These are phyloP conservation scores for Allium cepa DNA, from an alignment of 106 monocot species.

Conservation along the genomic window DNA sequence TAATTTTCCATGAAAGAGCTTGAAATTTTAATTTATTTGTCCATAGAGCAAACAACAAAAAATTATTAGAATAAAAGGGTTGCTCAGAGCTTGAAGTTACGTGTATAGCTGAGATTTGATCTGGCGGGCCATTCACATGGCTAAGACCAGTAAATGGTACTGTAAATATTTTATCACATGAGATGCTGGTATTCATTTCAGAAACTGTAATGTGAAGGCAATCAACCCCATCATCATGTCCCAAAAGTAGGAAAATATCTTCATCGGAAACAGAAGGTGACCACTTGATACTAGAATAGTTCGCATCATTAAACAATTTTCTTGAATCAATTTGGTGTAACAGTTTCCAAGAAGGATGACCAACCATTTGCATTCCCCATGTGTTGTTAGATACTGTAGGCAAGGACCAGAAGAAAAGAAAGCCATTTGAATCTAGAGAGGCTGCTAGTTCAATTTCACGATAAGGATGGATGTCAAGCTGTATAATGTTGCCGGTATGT, in stretches of 20 bases:
- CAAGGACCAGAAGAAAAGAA: slow-evolving; percentile 83
- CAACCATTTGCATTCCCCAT: slow-evolving; percentile 22
- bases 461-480: slow-evolving; percentile 62
- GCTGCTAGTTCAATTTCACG: slow-evolving; percentile 54
- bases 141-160: slow-evolving; percentile 37
- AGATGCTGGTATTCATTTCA: slow-evolving; percentile 22
- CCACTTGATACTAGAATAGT: slow-evolving; percentile 69
- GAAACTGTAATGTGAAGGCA: slow-evolving; percentile 49
- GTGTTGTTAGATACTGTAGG: slow-evolving; percentile 33
- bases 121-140: slow-evolving; percentile 27
- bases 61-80: slow-evolving; percentile 34
- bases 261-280: slow-evolving; percentile 55
- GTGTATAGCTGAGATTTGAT: slow-evolving; percentile 47
- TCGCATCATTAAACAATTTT: slow-evolving; percentile 17
- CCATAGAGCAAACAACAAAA: slow-evolving; percentile 60
- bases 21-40: slow-evolving; percentile 51
- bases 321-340: slow-evolving; percentile 39
- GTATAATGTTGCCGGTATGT: slow-evolving; percentile 54
- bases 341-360: slow-evolving; percentile 48
- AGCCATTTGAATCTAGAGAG: slow-evolving; percentile 72
- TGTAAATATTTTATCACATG: slow-evolving; percentile 46
- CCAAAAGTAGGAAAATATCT: slow-evolving; percentile 66
- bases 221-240: slow-evolving; percentile 62
- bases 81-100: slow-evolving; percentile 27
- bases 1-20: slow-evolving; percentile 70